Evolutionary conservation across 768 basidiomycete genomes (phyloP), one percentile per base, ranked within the genome.

Genomic region (Leucosporidium scottii): DNA sequence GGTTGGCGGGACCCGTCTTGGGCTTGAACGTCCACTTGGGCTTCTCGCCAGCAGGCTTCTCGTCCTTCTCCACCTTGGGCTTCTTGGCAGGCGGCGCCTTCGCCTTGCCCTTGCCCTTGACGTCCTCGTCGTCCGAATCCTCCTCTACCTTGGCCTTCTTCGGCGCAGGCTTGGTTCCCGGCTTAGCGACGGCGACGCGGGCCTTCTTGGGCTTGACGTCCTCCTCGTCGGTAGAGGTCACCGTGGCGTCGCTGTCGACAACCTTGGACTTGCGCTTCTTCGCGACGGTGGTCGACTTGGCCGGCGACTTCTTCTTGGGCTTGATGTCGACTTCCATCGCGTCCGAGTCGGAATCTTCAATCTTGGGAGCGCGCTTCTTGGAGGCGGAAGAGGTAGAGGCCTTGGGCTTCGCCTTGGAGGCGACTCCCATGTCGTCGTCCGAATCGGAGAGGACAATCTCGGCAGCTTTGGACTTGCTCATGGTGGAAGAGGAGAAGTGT

Each of bases 81-180:
- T 47, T 48, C 59, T 49, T 60, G 23, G n/a, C 28, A 21, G 59
- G n/a, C 20, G 58, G 58, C 28, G 25, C 59, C 39, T 21, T 47
- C 44, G 59, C 59, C 59, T 60, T 60, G 25, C 57, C 57, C 36
- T 58, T 58, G 27, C 59, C 59, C 59, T 60, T 49, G 25, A 23
- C 17, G 4, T 12, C 59, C 20, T 30, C 56, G 25, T 28, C 30
- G 56, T 28, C 27, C n/a, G 53, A 54, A 25, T 54, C 53, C 25
- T 54, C 53, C 25, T 25, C 56, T 21, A 21, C 7, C 56, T 57
- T 57, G 56, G 28, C 56, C 55, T 57, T 57, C 55, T 57, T 57
- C 31, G 28, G 28, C 55, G 31, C 55, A 36, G 30, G 51, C n/a
- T 44, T 44, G 39, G 39, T 15, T 8, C 39, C 39, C 2, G 39